Conservation (phyloP, 2,329 filamentous ascomycete species). For the Paecilomyces fulvus region DNA sequence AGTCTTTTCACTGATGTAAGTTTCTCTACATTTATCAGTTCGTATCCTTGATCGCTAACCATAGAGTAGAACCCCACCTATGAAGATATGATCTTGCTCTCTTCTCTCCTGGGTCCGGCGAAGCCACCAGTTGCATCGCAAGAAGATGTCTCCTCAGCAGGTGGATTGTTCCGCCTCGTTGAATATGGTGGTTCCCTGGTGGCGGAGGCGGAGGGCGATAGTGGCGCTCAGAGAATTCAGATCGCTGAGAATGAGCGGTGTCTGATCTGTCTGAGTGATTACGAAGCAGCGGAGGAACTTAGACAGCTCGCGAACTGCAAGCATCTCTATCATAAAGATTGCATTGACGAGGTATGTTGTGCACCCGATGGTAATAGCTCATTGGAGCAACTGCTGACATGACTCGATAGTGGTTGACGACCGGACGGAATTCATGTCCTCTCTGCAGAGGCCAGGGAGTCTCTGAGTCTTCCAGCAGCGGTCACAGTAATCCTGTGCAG, state of each 20-base stretch:
- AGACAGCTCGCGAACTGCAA: slow-evolving; percentile 55
- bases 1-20: slow-evolving; percentile 61
- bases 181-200: slow-evolving; percentile 35
- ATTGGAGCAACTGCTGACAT: neutral
- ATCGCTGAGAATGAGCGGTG: slow-evolving; percentile 48
- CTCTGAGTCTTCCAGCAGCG: slow-evolving; percentile 30
- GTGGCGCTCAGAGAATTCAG: slow-evolving; percentile 24
- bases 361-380: neutral
- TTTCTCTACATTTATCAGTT: slow-evolving; percentile 1
- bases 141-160: slow-evolving; percentile 54
- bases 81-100: slow-evolving; percentile 63
- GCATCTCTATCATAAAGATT: slow-evolving; percentile 60
- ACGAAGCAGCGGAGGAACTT: slow-evolving; percentile 53
- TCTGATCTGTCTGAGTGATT: slow-evolving; percentile 59
- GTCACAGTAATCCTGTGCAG: neutral
- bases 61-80: slow-evolving; percentile 51
- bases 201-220: slow-evolving; percentile 36
- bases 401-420: slow-evolving; percentile 55
- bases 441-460: slow-evolving; percentile 53
- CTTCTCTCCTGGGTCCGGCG: slow-evolving; percentile 57
- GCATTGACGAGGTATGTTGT: slow-evolving; percentile 57
- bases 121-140: slow-evolving; percentile 61
- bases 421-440: slow-evolving; percentile 56
- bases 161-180: slow-evolving; percentile 51
- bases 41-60: slow-evolving; percentile 7